Percentiles rank a stretch among this genome's conserved stretches.
These are phyloP conservation scores for Garcia nutans DNA, from an alignment of 345 rosid species.

Conservation along the genomic window DNA sequence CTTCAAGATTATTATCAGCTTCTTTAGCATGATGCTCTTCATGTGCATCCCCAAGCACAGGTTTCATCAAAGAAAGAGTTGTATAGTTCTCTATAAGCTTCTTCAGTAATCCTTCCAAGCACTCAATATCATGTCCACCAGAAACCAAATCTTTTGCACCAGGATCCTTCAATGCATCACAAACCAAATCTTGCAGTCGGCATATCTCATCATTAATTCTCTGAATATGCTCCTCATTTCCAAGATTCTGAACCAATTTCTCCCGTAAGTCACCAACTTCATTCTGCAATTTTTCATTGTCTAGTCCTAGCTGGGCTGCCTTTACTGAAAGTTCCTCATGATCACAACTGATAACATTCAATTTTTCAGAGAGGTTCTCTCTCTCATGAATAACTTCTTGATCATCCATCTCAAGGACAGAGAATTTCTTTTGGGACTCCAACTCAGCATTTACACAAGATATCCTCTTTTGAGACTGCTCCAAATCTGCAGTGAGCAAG, in stretches of 20 bases:
- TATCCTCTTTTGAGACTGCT: constrained; percentile 46
- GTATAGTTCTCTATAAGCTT: constrained; percentile 64
- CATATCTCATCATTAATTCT: constrained; percentile 47
- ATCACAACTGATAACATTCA: constrained; percentile 46
- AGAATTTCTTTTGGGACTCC: constrained; percentile 30
- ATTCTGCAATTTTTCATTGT: constrained; percentile 53
- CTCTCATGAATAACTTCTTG: constrained; percentile 50
- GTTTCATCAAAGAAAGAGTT: constrained; percentile 28
- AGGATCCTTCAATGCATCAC: constrained; percentile 58
- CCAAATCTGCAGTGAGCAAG: constrained; percentile 64
- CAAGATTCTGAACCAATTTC: constrained; percentile 50
- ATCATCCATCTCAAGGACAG: constrained; percentile 54
- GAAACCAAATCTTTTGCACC: constrained; percentile 40
- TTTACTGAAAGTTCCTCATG: constrained; percentile 46
- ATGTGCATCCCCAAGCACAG: constrained; percentile 27
- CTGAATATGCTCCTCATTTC: constrained; percentile 44
- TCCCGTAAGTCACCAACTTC: constrained; percentile 51
- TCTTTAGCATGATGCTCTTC: constrained; percentile 10
- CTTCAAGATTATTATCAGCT: constrained; percentile 11
- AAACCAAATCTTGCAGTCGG: constrained; percentile 55
- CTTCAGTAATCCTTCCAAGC: constrained; percentile 61
- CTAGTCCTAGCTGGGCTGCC: constrained; percentile 49
- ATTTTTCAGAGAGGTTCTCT: constrained; percentile 53
- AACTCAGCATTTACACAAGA: constrained; percentile 17
- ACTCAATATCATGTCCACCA: constrained; percentile 44